These are phyloP conservation scores for Pseudognaphalium luteoalbum DNA, from an alignment of 129 eudicot species.

Conservation along the genomic window DNA sequence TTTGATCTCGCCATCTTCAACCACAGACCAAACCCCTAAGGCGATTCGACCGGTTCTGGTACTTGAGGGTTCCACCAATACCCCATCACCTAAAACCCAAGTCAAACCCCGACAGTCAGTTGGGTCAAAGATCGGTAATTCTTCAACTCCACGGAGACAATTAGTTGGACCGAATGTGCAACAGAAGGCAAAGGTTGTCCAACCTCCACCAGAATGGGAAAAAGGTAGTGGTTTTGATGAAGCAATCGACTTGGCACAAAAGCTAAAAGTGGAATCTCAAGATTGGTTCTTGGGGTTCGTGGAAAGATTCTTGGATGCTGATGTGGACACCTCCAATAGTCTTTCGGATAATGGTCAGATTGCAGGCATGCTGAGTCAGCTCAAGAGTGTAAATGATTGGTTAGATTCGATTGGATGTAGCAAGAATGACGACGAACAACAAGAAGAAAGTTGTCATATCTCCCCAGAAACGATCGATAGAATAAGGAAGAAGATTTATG, in stretches of 20 bases:
- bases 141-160: constrained; percentile 48
- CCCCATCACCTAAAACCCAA: constrained; percentile 46
- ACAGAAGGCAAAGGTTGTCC: constrained; percentile 44
- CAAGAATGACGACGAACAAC: constrained; percentile 61
- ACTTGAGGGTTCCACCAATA: constrained; percentile 54
- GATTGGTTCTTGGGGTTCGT: constrained; percentile 91
- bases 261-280: constrained; percentile 61
- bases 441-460: constrained; percentile 40
- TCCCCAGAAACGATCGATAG: constrained; percentile 73
- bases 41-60: constrained; percentile 52
- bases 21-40: constrained; percentile 41
- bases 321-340: constrained; percentile 61
- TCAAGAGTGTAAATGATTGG: constrained; percentile 95
- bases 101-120: constrained; percentile 59
- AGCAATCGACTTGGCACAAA: constrained; percentile 66
- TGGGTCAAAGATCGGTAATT: constrained; percentile 40
- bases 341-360: constrained; percentile 82
- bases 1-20: constrained; percentile 30
- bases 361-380: constrained; percentile 92
- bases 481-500: constrained; percentile 90
- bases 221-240: constrained; percentile 71
- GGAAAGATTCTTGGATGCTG: constrained; percentile 84
- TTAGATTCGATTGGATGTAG: constrained; percentile 61
- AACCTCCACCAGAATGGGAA: constrained; percentile 72
- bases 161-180: constrained; percentile 26